phyloP scores from a whole-genome alignment of 192 early-diverging fungal species.

The Coemansia reversa region DNA sequence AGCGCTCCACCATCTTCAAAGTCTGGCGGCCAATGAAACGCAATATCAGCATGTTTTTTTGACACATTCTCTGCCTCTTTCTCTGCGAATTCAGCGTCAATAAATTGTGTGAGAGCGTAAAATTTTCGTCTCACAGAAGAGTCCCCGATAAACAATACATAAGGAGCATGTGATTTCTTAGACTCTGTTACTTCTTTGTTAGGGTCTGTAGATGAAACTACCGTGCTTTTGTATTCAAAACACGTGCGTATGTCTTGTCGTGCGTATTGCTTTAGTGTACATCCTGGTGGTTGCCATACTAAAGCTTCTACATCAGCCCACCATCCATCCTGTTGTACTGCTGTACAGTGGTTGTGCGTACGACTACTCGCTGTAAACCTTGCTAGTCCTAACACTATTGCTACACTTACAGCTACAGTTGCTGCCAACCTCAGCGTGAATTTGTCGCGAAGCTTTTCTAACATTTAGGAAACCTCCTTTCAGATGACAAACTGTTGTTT shows the following conservation, averaged over 20 bases:
- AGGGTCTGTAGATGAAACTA: neutral
- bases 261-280: constrained; percentile 61
- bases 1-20: constrained; percentile 21
- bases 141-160: constrained; percentile 67
- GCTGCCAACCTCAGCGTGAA: constrained; percentile 6
- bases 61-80: constrained; percentile 11
- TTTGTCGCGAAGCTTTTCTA: constrained; percentile 2
- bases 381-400: constrained; percentile 18
- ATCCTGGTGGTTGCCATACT: constrained; percentile 62
- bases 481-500: too few relatives aligned
- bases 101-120: constrained; percentile 53
- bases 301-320: constrained; percentile 51
- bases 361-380: constrained; percentile 25
- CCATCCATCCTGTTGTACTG: constrained; percentile 46
- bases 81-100: constrained; percentile 38
- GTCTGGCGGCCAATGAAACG: constrained; percentile 35
- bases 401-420: neutral
- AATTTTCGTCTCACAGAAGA: constrained; percentile 65
- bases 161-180: constrained; percentile 1
- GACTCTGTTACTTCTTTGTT: too few relatives aligned
- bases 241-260: constrained; percentile 47
- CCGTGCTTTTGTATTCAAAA: constrained; percentile 29
- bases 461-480: too few relatives aligned
- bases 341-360: constrained; percentile 33
- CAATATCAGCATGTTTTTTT: constrained; percentile 35